phyloP scores from a whole-genome alignment of 192 early-diverging fungal genomes.

The Neocallimastix lanati region DNA sequence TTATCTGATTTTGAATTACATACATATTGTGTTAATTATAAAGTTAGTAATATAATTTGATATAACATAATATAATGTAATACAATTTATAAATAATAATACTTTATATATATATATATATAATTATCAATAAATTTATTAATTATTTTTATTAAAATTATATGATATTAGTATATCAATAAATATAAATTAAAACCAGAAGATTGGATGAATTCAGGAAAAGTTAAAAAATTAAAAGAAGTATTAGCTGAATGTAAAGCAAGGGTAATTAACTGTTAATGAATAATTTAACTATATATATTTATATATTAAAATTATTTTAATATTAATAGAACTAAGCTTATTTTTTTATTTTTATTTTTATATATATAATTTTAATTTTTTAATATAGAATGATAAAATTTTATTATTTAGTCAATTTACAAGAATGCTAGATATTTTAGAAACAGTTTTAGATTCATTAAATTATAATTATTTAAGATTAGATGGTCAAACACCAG shows the following conservation, averaged over 20 bases:
- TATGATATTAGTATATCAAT: constrained; percentile 11
- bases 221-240: constrained; percentile 37
- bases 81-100: too few species aligned
- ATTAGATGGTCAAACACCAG: constrained; percentile 50
- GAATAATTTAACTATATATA: too few species aligned
- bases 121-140: too few species aligned
- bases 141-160: too few species aligned
- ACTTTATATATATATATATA: too few species aligned
- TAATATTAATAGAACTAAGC: too few species aligned
- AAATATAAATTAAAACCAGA: constrained; percentile 27
- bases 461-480: constrained; percentile 14
- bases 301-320: too few species aligned
- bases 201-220: constrained; percentile 54
- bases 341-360: background rate
- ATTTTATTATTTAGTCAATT: constrained; percentile 30
- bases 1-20: constrained; percentile 79
- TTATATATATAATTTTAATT: background rate
- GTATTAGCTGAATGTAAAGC: constrained; percentile 28
- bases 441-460: constrained; percentile 18
- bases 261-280: too few species aligned
- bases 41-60: too few species aligned
- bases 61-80: too few species aligned
- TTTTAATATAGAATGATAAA: constrained; percentile 16
- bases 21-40: constrained; percentile 35
- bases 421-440: constrained; percentile 29